These are phyloP conservation scores for Closterium sp. DNA, from an alignment of 139 green algal species.

Conservation along the genomic window DNA sequence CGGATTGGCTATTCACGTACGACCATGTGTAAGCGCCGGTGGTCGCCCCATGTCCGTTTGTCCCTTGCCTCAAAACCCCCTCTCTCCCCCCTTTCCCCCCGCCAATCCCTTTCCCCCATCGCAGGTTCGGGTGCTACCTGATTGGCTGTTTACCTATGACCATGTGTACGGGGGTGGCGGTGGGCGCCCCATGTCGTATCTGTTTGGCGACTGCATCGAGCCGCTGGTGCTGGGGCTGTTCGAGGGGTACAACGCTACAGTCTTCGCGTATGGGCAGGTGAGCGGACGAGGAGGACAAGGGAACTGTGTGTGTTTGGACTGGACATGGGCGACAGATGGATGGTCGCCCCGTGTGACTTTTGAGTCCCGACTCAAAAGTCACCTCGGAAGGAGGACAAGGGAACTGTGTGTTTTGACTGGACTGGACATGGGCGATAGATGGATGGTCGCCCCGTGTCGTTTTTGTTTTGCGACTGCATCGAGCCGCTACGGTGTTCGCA, in stretches of 20 bases:
- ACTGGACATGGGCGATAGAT: too few species aligned
- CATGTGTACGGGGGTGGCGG: constrained; percentile 7
- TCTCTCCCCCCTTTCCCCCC: not conserved
- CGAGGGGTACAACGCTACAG: constrained; percentile 57
- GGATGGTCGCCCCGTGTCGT: too few species aligned
- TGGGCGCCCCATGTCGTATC: not conserved
- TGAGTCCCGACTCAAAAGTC: constrained; percentile 56
- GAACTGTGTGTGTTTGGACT: not conserved
- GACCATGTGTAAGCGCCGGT: constrained; percentile 3
- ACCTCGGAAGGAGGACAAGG: too few species aligned
- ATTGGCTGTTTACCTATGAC: not conserved
- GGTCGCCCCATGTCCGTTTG: not conserved
- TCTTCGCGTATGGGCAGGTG: constrained; percentile 56
- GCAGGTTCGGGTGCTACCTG: not conserved
- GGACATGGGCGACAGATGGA: too few species aligned
- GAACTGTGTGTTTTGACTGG: too few species aligned
- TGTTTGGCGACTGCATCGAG: not conserved
- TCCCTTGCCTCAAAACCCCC: not conserved
- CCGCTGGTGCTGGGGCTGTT: constrained; percentile 41
- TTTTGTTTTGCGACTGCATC: too few species aligned
- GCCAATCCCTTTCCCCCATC: not conserved
- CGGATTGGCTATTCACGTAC: not conserved
- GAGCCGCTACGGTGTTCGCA: constrained; percentile 32
- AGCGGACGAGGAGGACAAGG: too few species aligned
- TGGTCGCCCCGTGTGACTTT: too few species aligned